Conservation (phyloP, 345 rosid species). For the Psidium friedrichsthalianum region DNA sequence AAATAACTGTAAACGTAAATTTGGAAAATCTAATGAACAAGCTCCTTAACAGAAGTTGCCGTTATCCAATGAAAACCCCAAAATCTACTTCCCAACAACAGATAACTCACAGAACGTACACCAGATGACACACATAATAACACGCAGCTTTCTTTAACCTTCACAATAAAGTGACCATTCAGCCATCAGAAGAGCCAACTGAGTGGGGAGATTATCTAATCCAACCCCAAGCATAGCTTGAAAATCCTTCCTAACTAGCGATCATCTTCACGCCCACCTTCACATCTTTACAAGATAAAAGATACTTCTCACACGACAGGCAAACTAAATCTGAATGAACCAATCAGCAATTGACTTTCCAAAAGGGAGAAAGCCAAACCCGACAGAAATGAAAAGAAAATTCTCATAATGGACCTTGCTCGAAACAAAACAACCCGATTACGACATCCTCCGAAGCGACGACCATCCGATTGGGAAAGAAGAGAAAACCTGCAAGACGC, state of each 20-base stretch:
- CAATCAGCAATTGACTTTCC: background rate
- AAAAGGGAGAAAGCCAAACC: background rate
- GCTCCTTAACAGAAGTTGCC: background rate
- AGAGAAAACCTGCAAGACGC: slow-evolving; percentile 76
- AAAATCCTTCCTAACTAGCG: background rate
- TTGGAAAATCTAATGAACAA: background rate
- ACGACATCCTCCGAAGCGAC: background rate
- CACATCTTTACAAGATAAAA: background rate
- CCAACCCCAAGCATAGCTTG: background rate
- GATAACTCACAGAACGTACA: background rate
- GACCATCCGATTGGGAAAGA: background rate
- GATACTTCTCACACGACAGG: background rate
- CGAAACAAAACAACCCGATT: background rate
- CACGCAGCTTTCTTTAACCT: background rate
- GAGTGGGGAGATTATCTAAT: background rate
- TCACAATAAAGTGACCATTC: background rate
- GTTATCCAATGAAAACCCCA: background rate
- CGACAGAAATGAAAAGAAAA: background rate
- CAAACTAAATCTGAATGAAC: background rate
- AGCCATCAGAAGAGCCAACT: background rate
- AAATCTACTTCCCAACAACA: background rate
- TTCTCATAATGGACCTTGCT: background rate
- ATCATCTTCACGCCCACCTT: background rate
- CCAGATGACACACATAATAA: background rate
- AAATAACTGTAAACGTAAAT: background rate